Evolutionary conservation across 1,139 yeast genomes (phyloP), one percentile per base, ranked within the genome.

Genomic region (Kodamaea sp.): DNA sequence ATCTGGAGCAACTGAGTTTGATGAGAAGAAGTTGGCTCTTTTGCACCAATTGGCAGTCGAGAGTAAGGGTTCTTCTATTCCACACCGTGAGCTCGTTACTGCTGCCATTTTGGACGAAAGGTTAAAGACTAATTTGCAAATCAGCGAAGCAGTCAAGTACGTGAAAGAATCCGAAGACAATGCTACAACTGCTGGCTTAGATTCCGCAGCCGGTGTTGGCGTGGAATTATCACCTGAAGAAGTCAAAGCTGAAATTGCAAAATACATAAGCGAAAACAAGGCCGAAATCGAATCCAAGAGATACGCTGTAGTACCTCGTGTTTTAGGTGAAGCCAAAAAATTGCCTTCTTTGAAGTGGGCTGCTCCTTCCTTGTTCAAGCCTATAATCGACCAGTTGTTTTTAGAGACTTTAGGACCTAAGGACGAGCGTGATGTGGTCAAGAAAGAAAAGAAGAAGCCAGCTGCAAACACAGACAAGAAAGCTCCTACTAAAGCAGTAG

Each of bases 321-420:
- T 87, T 11, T 72, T 92, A 61, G 90, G 89, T 9, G 83, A 80
- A 34, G 78, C 86, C 39, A 88, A 87, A 70, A 76, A 73, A 46
- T 56, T 88, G 35, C 81, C 89, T 3, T 76, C 68, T 18, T 73
- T 92, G 60, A 88, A 86, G 61, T 92, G 97, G 96, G 98, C 97
- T 8, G 76, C 85, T 35, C 95, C 97, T 25, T 77, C 80, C 32
- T 67, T 78, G 38, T 86, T 92, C 66, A 92, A 92, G 63, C 95
- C 96, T 11, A 72, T 78, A 16, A 84, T 92, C 46, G 98, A 92
- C 55, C 80, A 73, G 31, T 78, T 84, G 51, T 69, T 89, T 15
- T 64, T 86, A 44, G 78, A 66, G 29, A 61, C 82, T 18, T 65
- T 89, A 35, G 98, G 98, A 15, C 97, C 98, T 32, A 92, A 90